Evolutionary conservation across 1,284 basidiomycete genomes (phyloP), one percentile per base, ranked within the genome.

Genomic region (Kalmanozyma brasiliensis): DNA sequence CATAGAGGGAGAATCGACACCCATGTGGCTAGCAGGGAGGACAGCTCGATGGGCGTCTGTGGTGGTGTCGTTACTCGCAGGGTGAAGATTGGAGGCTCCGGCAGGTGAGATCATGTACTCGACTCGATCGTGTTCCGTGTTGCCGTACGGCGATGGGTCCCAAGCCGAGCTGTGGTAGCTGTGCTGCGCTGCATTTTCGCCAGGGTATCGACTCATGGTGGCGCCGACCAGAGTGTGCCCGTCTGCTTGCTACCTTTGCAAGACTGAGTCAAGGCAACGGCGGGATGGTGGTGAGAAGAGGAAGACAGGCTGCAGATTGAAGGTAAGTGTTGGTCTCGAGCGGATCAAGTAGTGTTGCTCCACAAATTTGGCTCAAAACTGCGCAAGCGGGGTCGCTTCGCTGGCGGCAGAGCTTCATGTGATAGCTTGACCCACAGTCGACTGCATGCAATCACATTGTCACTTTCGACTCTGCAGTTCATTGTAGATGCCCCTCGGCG

Each of bases 1-100:
- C 62, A 70, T 63, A n/a, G 70, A 73, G 11, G 73, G 73, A 23
- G 69, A 57, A 33, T 69, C 60, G 8, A 49, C 51, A 16, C 51
- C 55, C 5, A 63, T 19, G 4, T 63, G 17, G 9, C 47, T 56
- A 8, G 59, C 66, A 14, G 66, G 60, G 7, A 52, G 40, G 10
- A 51, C 49, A 11, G 59, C 56, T 26, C 56, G 52, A 23, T 69
- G 60, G 30, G 66, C 66, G 29, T 64, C 64, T 4, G 66, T 29
- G 42, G 59, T 64, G 36, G 66, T 60, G 8, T 60, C 66, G n/a
- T 56, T 26, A 9, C 56, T 56, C 3, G 64, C 51, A 32, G 67
- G 58, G 34, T 62, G 70, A 52, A 42, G 62, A 19, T 43, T 37
- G 32, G 30, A 19, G 6, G 42, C n/a, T 13, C n/a, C 24, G 13